phyloP scores from a whole-genome alignment of 1,284 basidiomycete species.

The Mycena sp. region DNA sequence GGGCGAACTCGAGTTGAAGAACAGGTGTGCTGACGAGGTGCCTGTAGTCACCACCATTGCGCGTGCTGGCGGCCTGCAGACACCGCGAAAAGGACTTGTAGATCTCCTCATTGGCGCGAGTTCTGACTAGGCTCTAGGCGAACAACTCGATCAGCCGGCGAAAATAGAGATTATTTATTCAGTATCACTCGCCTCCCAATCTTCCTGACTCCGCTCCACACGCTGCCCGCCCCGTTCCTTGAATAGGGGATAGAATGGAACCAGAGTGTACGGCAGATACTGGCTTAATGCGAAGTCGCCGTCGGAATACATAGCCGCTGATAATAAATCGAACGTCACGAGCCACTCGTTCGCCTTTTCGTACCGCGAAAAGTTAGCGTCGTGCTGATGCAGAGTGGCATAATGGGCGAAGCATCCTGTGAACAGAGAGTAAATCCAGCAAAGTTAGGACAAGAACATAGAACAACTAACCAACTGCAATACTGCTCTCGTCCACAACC shows the following conservation, averaged over 20 bases:
- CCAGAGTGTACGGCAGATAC: constrained; percentile 88
- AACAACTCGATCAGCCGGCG: constrained; percentile 4
- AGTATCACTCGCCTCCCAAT: constrained; percentile 90
- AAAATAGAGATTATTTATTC: not conserved
- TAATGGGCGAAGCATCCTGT: constrained; percentile 98
- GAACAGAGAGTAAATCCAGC: not conserved
- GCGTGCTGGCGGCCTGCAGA: constrained; percentile 60
- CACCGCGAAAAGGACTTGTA: constrained; percentile 76
- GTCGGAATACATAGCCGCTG: constrained; percentile 73
- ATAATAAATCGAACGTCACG: constrained; percentile 79
- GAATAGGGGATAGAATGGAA: constrained; percentile 90
- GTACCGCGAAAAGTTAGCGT: constrained; percentile 83
- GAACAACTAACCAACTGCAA: constrained; percentile 75
- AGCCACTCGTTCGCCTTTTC: constrained; percentile 89
- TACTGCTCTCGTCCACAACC: constrained; percentile 84
- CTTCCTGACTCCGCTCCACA: constrained; percentile 82
- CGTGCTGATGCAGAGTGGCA: constrained; percentile 77
- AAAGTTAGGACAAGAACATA: constrained; percentile 4
- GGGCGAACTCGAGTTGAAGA: constrained; percentile 88
- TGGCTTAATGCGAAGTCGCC: constrained; percentile 85
- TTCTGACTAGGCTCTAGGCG: constrained; percentile 71
- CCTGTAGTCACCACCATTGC: constrained; percentile 64
- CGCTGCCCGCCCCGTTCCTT: constrained; percentile 78
- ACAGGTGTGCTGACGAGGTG: constrained; percentile 69
- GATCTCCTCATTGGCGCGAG: constrained; percentile 87